phyloP scores from a whole-genome alignment of 345 rosid species.

The Geranium brycei region DNA sequence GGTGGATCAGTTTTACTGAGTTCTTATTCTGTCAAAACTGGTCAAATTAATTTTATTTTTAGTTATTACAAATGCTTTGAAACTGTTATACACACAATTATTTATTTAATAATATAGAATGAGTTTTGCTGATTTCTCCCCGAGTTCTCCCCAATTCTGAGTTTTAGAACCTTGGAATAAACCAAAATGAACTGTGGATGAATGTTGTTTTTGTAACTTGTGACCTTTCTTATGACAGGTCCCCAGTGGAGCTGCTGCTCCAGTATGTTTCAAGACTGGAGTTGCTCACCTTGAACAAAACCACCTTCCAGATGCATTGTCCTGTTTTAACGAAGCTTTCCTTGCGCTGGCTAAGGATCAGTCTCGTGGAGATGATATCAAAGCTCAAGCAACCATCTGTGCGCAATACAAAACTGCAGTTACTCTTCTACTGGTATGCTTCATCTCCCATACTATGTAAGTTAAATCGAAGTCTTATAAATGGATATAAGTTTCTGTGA shows the following conservation, averaged over 20 bases:
- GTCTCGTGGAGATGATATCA: conserved; percentile 91
- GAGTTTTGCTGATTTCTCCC: too few relatives aligned
- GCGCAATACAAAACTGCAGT: conserved; percentile 97
- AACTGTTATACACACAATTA: too few relatives aligned
- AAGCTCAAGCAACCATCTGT: conserved; percentile 94
- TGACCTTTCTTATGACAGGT: conserved; percentile 30
- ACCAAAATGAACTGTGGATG: neutral
- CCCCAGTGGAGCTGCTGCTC: conserved; percentile 89
- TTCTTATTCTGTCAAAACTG: too few relatives aligned
- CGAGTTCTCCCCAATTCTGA: neutral
- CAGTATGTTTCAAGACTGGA: conserved; percentile 86
- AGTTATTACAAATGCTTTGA: too few relatives aligned
- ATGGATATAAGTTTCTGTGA: too few relatives aligned
- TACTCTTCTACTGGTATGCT: conserved; percentile 65
- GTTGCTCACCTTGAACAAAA: conserved; percentile 96
- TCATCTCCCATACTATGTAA: neutral
- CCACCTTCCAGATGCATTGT: conserved; percentile 92
- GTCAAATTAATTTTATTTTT: too few relatives aligned
- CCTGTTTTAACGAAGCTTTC: conserved; percentile 94
- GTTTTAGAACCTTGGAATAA: neutral
- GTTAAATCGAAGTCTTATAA: neutral
- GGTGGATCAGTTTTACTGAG: too few relatives aligned
- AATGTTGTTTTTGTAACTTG: neutral
- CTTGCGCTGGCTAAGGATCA: conserved; percentile 91
- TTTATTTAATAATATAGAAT: too few relatives aligned